A percentile compares a stretch with the other conserved stretches of the same genome.
These are phyloP conservation scores for Rhamnella rubrinervis DNA, from an alignment of 331 rosid genomes.

Conservation along the genomic window DNA sequence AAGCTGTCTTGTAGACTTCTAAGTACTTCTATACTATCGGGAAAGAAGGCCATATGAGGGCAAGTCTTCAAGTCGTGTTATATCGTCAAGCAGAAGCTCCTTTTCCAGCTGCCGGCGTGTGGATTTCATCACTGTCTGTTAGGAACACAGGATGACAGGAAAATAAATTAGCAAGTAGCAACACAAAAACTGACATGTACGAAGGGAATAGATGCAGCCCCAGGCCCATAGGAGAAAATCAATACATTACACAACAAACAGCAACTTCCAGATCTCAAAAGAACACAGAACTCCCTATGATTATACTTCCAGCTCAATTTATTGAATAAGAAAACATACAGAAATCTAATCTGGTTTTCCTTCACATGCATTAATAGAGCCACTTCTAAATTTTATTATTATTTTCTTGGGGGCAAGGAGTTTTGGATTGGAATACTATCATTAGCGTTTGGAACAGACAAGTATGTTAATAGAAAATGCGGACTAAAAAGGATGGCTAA, in stretches of 20 bases:
- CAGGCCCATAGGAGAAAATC: neutral
- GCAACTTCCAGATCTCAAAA: neutral
- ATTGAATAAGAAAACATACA: neutral
- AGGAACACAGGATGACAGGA: neutral
- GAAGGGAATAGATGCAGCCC: too few species aligned
- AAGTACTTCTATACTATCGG: conserved; percentile 38
- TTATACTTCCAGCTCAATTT: too few species aligned
- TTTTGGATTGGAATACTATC: too few species aligned
- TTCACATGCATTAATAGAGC: neutral
- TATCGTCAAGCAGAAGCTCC: conserved; percentile 79
- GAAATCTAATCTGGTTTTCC: neutral
- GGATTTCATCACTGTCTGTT: conserved; percentile 93
- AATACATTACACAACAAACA: neutral
- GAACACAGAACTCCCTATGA: too few species aligned
- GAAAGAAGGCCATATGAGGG: conserved; percentile 87
- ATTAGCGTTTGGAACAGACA: too few species aligned
- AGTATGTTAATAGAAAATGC: too few species aligned
- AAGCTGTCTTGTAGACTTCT: conserved; percentile 10
- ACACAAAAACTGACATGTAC: neutral
- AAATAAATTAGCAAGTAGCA: neutral
- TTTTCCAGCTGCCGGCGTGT: conserved; percentile 94
- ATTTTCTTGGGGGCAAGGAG: too few species aligned
- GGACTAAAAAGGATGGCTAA: too few species aligned
- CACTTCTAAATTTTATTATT: too few species aligned
- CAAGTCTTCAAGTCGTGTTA: conserved; percentile 76